Evolutionary conservation across 768 basidiomycete species (phyloP).

Genomic region (Boletellus ananiceps): DNA sequence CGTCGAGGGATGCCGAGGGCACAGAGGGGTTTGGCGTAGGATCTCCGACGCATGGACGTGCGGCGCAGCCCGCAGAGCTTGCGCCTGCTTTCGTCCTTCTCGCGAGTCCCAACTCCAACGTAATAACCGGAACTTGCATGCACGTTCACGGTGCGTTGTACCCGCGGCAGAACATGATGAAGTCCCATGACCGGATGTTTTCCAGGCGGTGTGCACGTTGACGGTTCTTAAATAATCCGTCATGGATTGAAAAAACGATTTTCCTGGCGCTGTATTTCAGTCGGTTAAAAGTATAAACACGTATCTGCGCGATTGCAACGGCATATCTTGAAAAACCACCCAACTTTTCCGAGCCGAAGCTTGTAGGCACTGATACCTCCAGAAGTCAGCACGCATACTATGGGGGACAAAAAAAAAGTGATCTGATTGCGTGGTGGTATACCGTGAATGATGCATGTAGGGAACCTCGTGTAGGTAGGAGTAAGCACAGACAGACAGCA

Average conservation of each 20-base stretch:
- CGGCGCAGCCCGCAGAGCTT: constrained; percentile 49
- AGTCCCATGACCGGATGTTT: not conserved
- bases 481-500: not conserved
- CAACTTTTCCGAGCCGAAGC: constrained; percentile 1
- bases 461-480: not conserved
- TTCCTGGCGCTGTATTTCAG: not conserved
- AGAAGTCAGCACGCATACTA: not conserved
- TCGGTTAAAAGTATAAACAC: constrained; percentile 2
- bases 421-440: not conserved
- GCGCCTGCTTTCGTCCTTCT: constrained; percentile 53
- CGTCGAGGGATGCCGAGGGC: constrained; percentile 47
- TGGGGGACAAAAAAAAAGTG: not conserved
- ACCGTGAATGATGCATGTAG: not conserved
- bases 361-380: not conserved
- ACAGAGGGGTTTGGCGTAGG: constrained; percentile 54
- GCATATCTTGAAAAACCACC: constrained; percentile 5
- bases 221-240: constrained; percentile 11
- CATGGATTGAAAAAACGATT: not conserved
- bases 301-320: not conserved
- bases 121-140: constrained; percentile 37
- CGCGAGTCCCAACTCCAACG: constrained; percentile 40
- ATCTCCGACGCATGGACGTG: constrained; percentile 45
- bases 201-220: constrained; percentile 7
- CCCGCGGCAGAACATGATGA: not conserved
- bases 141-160: constrained; percentile 29